Evolutionary conservation across 1,284 basidiomycete species (phyloP).

Genomic region (Tranzscheliella williamsii): DNA sequence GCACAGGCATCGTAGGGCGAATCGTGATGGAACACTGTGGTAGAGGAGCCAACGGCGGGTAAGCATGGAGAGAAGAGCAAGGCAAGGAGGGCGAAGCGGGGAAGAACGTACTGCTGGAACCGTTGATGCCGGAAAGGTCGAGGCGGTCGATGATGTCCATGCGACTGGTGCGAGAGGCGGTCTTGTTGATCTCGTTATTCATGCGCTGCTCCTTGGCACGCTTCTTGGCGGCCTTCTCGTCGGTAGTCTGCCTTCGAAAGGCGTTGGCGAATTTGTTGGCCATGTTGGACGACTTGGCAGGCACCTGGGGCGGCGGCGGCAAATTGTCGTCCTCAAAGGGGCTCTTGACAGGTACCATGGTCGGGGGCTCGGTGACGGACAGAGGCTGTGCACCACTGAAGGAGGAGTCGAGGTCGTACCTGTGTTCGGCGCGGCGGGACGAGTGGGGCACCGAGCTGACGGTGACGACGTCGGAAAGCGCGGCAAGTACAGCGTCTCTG

Average conservation of each 20-base stretch:
- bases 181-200: conserved; percentile 37
- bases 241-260: conserved; percentile 41
- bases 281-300: conserved; percentile 27
- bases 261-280: conserved; percentile 44
- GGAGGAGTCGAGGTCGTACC: conserved; percentile 21
- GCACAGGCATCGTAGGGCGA: conserved; percentile 59
- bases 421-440: conserved; percentile 2
- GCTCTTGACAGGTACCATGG: conserved; percentile 42
- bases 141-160: conserved; percentile 60
- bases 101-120: too few species aligned
- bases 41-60: neutral
- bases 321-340: conserved; percentile 36
- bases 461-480: conserved; percentile 51
- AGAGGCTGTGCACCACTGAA: conserved; percentile 36
- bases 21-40: conserved; percentile 59
- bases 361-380: conserved; percentile 18
- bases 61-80: neutral
- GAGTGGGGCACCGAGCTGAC: conserved; percentile 17
- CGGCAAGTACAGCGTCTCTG: conserved; percentile 40
- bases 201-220: conserved; percentile 41
- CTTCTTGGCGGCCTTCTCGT: conserved; percentile 47
- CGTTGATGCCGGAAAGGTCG: conserved; percentile 54
- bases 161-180: conserved; percentile 26
- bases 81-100: neutral
- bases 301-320: conserved; percentile 25